These are phyloP conservation scores for Parmelia sp. DNA, from an alignment of 495 filamentous ascomycete species.

Conservation along the genomic window DNA sequence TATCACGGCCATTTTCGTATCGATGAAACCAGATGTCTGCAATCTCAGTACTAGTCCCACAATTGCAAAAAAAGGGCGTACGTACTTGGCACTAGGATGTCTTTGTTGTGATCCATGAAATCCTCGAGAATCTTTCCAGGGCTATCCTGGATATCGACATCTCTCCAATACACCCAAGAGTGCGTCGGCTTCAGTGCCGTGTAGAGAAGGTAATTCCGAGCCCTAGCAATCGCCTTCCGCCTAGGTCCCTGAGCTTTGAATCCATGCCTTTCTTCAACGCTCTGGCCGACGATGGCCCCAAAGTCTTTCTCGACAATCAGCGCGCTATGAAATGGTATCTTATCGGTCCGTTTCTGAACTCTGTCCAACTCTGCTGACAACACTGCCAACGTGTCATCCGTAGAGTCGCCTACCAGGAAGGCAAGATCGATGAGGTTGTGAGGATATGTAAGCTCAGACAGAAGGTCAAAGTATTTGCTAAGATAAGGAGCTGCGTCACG, in stretches of 20 bases:
- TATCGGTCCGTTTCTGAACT: constrained; percentile 75
- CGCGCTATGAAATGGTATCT: constrained; percentile 73
- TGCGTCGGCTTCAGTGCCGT: constrained; percentile 85
- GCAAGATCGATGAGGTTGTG: constrained; percentile 92
- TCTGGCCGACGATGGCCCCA: constrained; percentile 58
- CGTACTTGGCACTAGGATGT: constrained; percentile 94
- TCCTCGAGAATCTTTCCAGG: constrained; percentile 85
- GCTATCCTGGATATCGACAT: constrained; percentile 92
- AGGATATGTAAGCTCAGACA: constrained; percentile 85
- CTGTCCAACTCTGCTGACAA: constrained; percentile 78
- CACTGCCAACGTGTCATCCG: constrained; percentile 79
- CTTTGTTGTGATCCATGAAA: constrained; percentile 86
- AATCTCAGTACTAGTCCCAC: constrained; percentile 2
- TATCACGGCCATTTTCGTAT: constrained; percentile 72
- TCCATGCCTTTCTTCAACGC: constrained; percentile 73
- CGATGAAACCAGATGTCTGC: constrained; percentile 97
- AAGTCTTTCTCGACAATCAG: constrained; percentile 87
- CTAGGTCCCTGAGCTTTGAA: constrained; percentile 86
- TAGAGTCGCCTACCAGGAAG: constrained; percentile 87
- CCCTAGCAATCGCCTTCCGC: constrained; percentile 81
- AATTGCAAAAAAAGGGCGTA: constrained; percentile 11
- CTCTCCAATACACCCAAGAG: constrained; percentile 98
- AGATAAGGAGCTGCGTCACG: constrained; percentile 81
- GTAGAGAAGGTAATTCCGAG: constrained; percentile 85
- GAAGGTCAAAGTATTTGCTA: constrained; percentile 84